Percentiles rank a stretch among this genome's conserved stretches.
Evolutionary conservation across 306 rosid species (phyloP).

Genomic region (Betula pendula): DNA sequence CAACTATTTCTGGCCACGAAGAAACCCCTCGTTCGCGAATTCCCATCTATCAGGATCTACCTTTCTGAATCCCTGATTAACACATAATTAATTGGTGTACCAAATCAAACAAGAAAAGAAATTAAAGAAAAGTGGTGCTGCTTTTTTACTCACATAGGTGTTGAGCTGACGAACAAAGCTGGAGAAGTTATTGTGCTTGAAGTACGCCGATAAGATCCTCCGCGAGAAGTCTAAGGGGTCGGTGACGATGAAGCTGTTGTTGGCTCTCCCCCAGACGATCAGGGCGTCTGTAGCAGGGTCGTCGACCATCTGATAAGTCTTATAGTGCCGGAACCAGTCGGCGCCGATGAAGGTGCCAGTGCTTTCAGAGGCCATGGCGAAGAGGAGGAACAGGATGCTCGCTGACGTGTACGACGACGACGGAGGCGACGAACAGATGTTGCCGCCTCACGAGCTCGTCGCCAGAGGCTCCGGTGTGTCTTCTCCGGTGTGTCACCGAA

Average conservation of each 20-base stretch:
- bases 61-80: slow-evolving; percentile 71
- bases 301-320: slow-evolving; percentile 86
- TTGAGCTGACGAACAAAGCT: slow-evolving; percentile 96
- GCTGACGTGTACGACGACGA: no score
- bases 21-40: slow-evolving; percentile 91
- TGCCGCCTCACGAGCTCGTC: no score
- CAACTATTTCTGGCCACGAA: slow-evolving; percentile 73
- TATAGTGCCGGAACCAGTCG: no score
- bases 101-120: neutral
- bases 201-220: slow-evolving; percentile 65
- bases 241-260: slow-evolving; percentile 85
- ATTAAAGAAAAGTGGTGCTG: neutral
- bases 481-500: no score
- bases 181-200: slow-evolving; percentile 96
- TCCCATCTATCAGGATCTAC: slow-evolving; percentile 97
- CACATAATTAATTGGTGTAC: neutral
- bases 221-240: slow-evolving; percentile 76
- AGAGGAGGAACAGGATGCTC: no score
- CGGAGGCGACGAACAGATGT: no score
- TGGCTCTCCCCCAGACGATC: slow-evolving; percentile 70
- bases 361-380: no score
- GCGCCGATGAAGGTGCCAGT: no score
- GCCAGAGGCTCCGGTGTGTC: no score
- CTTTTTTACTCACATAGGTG: slow-evolving; percentile 54
- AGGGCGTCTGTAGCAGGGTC: slow-evolving; percentile 67